Evolutionary conservation across 2,329 filamentous ascomycete genomes (phyloP).

Genomic region (Fusarium buharicum): DNA sequence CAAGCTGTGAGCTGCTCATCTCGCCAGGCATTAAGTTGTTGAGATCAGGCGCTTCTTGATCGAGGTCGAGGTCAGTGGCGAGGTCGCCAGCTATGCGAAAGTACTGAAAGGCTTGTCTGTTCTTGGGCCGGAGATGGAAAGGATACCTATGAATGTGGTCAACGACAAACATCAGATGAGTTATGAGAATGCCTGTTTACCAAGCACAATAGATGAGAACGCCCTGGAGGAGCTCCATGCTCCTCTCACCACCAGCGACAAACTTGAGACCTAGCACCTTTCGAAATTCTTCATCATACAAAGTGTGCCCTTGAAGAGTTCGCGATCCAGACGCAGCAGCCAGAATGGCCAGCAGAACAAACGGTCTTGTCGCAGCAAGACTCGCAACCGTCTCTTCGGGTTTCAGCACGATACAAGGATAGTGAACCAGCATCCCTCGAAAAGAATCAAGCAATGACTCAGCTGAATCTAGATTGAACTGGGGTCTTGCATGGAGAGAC

Average conservation of each 20-base stretch:
- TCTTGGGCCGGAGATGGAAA: slow-evolving; percentile 63
- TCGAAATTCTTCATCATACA: slow-evolving; percentile 68
- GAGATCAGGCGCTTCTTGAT: slow-evolving; percentile 50
- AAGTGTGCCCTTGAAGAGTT: slow-evolving; percentile 61
- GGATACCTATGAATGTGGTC: slow-evolving; percentile 58
- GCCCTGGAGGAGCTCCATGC: slow-evolving; percentile 66
- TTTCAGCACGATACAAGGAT: slow-evolving; percentile 57
- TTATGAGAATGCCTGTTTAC: slow-evolving; percentile 49
- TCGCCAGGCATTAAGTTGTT: not conserved
- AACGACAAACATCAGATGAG: not conserved
- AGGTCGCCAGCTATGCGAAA: slow-evolving; percentile 63
- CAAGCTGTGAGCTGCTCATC: slow-evolving; percentile 47
- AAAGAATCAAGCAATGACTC: slow-evolving; percentile 58
- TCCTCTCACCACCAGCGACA: slow-evolving; percentile 66
- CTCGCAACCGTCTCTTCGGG: slow-evolving; percentile 55
- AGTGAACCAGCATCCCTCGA: slow-evolving; percentile 55
- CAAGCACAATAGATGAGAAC: slow-evolving; percentile 67
- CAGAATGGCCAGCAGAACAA: slow-evolving; percentile 65
- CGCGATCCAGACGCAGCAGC: slow-evolving; percentile 60
- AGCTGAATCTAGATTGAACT: slow-evolving; percentile 67
- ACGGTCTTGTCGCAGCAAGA: slow-evolving; percentile 60
- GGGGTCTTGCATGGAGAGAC: slow-evolving; percentile 59
- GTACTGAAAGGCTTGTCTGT: slow-evolving; percentile 61
- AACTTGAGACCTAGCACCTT: slow-evolving; percentile 67
- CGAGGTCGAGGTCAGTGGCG: slow-evolving; percentile 60